Conservation (phyloP, 2,329 filamentous ascomycete species). For the Rutstroemia sydowiana region DNA sequence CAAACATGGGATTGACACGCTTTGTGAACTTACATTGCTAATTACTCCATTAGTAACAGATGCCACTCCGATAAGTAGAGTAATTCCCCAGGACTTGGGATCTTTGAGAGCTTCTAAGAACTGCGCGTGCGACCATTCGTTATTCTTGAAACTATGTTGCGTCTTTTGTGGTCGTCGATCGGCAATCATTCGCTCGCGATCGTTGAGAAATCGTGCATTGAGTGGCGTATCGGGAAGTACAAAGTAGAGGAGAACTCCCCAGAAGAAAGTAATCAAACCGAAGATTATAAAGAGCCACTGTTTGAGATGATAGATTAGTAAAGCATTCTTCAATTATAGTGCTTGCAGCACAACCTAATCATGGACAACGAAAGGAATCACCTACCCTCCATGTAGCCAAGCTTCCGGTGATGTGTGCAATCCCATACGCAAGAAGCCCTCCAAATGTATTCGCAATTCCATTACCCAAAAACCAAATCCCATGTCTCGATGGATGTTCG, state of each 20-base stretch:
- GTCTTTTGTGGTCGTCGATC: constrained; percentile 8
- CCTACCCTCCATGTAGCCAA: constrained; percentile 18
- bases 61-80: constrained; percentile 21
- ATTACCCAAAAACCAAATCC: constrained; percentile 16
- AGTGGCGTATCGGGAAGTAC: constrained; percentile 44
- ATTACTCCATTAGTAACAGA: constrained; percentile 33
- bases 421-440: constrained; percentile 30
- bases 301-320: background rate
- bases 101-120: constrained; percentile 33
- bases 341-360: too few species aligned
- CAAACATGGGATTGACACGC: background rate
- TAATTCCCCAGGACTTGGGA: constrained; percentile 27
- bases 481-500: constrained; percentile 11
- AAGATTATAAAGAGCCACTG: constrained; percentile 17
- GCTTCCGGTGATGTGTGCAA: constrained; percentile 19
- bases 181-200: constrained; percentile 4
- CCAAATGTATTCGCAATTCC: constrained; percentile 29
- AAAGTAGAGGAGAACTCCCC: constrained; percentile 34
- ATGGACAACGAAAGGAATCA: background rate
- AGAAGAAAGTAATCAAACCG: constrained; percentile 24
- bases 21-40: background rate
- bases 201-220: constrained; percentile 28
- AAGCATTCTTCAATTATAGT: background rate
- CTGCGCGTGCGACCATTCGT: constrained; percentile 31
- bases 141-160: constrained; percentile 23